Percentiles rank a stretch among this genome's conserved stretches.
Conservation (phyloP, 164 flowering plant species). For the Dillenia suffruticosa region DNA sequence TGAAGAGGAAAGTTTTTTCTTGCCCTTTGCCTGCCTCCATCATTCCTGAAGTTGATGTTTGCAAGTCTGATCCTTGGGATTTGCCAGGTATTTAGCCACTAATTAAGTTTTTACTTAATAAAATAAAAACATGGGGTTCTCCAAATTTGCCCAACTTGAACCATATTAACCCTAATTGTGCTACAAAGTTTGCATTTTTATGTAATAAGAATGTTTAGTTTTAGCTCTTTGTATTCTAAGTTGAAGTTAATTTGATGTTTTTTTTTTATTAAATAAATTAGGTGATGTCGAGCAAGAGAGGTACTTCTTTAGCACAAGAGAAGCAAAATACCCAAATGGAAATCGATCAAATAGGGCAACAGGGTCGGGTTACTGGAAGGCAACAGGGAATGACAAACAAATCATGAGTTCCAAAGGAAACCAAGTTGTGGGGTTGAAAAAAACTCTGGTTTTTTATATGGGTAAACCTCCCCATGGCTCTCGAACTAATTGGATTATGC, state of each 20-base stretch:
- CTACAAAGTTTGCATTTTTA: too few relatives aligned
- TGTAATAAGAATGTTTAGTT: too few relatives aligned
- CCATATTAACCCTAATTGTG: too few relatives aligned
- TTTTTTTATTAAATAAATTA: conserved; percentile 1
- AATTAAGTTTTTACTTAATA: not conserved
- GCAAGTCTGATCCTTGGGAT: conserved; percentile 78
- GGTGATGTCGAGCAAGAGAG: conserved; percentile 58
- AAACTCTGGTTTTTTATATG: conserved; percentile 67
- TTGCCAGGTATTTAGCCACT: conserved; percentile 48
- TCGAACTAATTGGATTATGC: conserved; percentile 79
- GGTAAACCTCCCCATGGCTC: conserved; percentile 68
- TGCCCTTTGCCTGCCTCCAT: conserved; percentile 73
- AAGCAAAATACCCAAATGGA: conserved; percentile 68
- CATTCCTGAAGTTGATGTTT: conserved; percentile 66
- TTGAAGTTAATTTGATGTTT: not conserved
- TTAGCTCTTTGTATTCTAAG: too few relatives aligned
- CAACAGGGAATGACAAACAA: conserved; percentile 61
- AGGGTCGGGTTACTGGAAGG: conserved; percentile 69
- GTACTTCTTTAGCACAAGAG: conserved; percentile 72
- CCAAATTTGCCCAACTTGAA: not conserved
- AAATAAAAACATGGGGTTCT: not conserved
- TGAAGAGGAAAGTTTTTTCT: conserved; percentile 46
- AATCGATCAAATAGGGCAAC: conserved; percentile 71
- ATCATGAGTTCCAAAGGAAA: conserved; percentile 26
- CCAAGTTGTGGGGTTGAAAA: conserved; percentile 61